Conservation (phyloP, 192 early-diverging fungal genomes). For the Powellomyces hirtus region DNA sequence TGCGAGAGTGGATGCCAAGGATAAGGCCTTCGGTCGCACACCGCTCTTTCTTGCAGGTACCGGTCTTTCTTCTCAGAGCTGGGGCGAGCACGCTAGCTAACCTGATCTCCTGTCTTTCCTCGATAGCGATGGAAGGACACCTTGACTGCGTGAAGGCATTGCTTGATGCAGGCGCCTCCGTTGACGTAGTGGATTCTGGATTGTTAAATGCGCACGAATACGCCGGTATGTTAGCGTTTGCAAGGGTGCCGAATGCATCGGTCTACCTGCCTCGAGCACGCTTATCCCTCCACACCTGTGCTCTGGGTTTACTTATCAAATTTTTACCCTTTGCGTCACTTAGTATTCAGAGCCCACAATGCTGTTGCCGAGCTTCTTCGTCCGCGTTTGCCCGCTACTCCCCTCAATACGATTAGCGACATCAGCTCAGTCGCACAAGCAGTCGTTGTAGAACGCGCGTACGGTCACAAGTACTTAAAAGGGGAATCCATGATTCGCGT, state of each 20-base stretch:
- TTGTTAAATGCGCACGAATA: slow-evolving; percentile 64
- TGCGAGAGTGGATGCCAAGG: slow-evolving; percentile 48
- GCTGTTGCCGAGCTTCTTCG: slow-evolving; percentile 48
- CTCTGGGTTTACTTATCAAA: too few relatives aligned
- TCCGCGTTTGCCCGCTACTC: slow-evolving; percentile 30
- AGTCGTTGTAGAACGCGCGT: slow-evolving; percentile 46
- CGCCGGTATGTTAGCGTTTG: slow-evolving; percentile 30
- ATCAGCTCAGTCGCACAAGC: slow-evolving; percentile 25
- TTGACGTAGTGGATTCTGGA: slow-evolving; percentile 42
- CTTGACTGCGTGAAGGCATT: slow-evolving; percentile 50
- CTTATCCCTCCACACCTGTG: too few relatives aligned
- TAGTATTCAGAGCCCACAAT: slow-evolving; percentile 55
- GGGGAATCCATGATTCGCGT: slow-evolving; percentile 60
- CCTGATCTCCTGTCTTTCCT: too few relatives aligned
- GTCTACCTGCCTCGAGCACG: too few relatives aligned
- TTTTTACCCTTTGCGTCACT: background rate
- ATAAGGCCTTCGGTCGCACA: slow-evolving; percentile 61
- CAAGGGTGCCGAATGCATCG: background rate
- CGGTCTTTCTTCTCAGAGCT: background rate
- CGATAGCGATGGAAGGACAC: slow-evolving; percentile 62
- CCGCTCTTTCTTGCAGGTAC: slow-evolving; percentile 53
- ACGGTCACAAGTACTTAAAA: slow-evolving; percentile 63
- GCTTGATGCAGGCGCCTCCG: slow-evolving; percentile 51
- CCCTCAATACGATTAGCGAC: background rate
- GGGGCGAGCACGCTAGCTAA: too few relatives aligned